Percentiles rank a stretch among this genome's conserved stretches.
phyloP scores from a whole-genome alignment of 371 early-diverging fungal species.

The Nematocida parisii region DNA sequence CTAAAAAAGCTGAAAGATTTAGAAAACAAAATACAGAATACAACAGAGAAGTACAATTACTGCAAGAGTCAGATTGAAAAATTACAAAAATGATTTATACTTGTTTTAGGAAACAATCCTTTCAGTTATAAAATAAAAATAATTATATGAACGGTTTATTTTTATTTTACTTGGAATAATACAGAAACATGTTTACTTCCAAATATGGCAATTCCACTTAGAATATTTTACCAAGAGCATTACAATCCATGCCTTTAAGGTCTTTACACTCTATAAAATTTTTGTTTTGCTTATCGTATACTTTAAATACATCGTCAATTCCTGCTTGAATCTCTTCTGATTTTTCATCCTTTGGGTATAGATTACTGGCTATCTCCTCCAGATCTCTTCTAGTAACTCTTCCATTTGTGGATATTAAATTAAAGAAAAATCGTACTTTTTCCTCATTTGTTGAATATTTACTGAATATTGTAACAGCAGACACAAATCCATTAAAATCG shows the following conservation, averaged over 20 bases:
- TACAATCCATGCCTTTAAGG: conserved; percentile 31
- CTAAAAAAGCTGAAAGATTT: conserved; percentile 29
- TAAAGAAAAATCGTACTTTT: conserved; percentile 26
- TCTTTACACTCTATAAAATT: conserved; percentile 18
- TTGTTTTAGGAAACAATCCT: too few relatives aligned
- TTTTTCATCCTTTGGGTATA: conserved; percentile 19
- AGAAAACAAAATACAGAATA: not conserved
- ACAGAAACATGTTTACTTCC: too few relatives aligned
- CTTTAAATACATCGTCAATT: conserved; percentile 32
- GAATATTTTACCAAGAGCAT: conserved; percentile 17
- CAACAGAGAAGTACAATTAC: conserved; percentile 14
- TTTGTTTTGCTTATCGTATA: conserved; percentile 17
- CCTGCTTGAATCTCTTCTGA: conserved; percentile 14
- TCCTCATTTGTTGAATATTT: conserved; percentile 34
- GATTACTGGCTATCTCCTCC: conserved; percentile 37
- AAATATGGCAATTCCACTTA: not conserved
- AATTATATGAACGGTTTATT: too few relatives aligned
- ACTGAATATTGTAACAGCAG: conserved; percentile 28
- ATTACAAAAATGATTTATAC: not conserved
- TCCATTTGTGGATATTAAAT: conserved; percentile 4
- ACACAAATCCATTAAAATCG: conserved; percentile 46
- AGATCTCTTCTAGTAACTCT: conserved; percentile 12
- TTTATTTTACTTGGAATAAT: too few relatives aligned
- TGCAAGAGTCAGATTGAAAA: not conserved
- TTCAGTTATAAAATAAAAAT: too few relatives aligned